Evolutionary conservation across 176 grass and related monocot genomes (phyloP).

Genomic region (barley (Hordeum vulgare)): MorexV3_pseudomolecules_assembly NC_058524.1:529709208-529709707

Average conservation of each 20-base stretch:
- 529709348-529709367: slow-evolving; percentile 79
- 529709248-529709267: slow-evolving; percentile 72
- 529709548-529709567: background rate
- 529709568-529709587: background rate
- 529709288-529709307: slow-evolving; percentile 82
- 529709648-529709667: background rate
- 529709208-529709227: slow-evolving; percentile 98
- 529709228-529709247: slow-evolving; percentile 89
- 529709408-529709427: background rate
- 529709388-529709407: slow-evolving; percentile 81
- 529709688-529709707: background rate
- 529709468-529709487: background rate
- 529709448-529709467: background rate
- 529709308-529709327: slow-evolving; percentile 79
- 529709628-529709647: background rate
- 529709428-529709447: background rate
- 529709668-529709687: background rate
- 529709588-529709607: background rate
- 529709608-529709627: background rate
- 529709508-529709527: background rate
- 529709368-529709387: slow-evolving; percentile 93
- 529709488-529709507: background rate
- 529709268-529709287: slow-evolving; percentile 64
- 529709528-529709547: background rate
- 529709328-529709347: slow-evolving; percentile 55